Conservation (phyloP, 208 protist species). For the Jaenimonas drosophilae region DNA sequence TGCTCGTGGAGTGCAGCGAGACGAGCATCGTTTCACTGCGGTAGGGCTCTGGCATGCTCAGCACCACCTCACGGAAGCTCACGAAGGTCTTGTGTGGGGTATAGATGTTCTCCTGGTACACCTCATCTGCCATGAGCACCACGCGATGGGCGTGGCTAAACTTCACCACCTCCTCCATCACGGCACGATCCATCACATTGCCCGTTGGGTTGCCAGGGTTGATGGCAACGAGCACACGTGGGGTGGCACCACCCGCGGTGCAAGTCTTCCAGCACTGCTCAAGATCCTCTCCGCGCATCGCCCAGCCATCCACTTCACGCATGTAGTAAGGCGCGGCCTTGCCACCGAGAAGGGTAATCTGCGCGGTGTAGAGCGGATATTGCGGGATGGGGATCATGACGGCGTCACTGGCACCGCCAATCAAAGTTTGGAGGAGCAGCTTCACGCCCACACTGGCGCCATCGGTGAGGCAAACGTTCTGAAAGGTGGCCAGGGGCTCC, state of each 20-base stretch:
- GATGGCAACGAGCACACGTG: constrained; percentile 95
- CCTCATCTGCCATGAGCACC: constrained; percentile 97
- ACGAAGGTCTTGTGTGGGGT: constrained; percentile 78
- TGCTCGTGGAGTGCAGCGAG: constrained; percentile 97
- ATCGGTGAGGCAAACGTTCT: constrained; percentile 93
- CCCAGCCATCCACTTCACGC: constrained; percentile 90
- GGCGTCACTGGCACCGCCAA: constrained; percentile 54
- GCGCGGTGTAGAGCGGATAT: constrained; percentile 99
- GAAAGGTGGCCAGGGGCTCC: constrained; percentile 14
- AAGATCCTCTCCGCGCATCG: constrained; percentile 62
- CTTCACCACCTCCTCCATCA: constrained; percentile 75
- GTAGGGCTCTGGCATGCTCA: constrained; percentile 53
- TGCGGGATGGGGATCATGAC: constrained; percentile 98
- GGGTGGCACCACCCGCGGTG: constrained; percentile 43
- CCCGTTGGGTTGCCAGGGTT: constrained; percentile 99
- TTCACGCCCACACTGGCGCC: constrained; percentile 94
- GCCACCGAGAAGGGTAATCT: constrained; percentile 93
- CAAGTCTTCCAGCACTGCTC: constrained; percentile 41
- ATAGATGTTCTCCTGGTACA: constrained; percentile 99
- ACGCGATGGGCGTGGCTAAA: constrained; percentile 71
- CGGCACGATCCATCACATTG: constrained; percentile 53
- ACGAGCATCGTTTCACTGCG: constrained; percentile 45
- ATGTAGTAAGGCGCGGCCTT: constrained; percentile 92
- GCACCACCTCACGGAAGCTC: constrained; percentile 81
- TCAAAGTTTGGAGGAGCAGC: constrained; percentile 74